Percentiles rank a stretch among this genome's conserved stretches.
phyloP scores from a whole-genome alignment of 2,329 filamentous ascomycete species.

The Aureobasidium sp. region DNA sequence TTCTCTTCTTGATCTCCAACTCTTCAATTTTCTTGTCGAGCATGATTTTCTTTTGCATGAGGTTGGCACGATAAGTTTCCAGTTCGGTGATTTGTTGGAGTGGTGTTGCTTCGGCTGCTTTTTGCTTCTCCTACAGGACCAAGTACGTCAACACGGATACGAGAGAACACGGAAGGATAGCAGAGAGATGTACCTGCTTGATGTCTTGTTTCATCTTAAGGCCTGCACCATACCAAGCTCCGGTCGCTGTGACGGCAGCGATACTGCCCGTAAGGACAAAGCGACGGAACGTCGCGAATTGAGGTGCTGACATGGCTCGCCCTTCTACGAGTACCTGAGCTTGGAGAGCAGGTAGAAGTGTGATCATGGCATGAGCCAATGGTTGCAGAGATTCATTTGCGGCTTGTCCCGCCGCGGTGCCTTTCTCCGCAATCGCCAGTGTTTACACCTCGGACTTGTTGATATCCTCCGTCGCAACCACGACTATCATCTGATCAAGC shows the following conservation, averaged over 20 bases:
- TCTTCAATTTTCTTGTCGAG: conserved; percentile 52
- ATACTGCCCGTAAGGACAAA: conserved; percentile 49
- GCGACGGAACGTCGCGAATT: conserved; percentile 34
- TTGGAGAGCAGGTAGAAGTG: too few species aligned
- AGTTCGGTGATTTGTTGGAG: conserved; percentile 51
- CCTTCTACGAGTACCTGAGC: too few species aligned
- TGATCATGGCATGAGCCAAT: neutral
- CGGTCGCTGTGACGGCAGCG: conserved; percentile 49
- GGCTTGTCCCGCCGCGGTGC: neutral
- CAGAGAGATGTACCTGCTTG: conserved; percentile 38
- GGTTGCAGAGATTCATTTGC: conserved; percentile 4
- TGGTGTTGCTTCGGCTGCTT: conserved; percentile 41
- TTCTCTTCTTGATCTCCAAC: conserved; percentile 34
- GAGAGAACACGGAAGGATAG: too few species aligned
- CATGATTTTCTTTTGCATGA: conserved; percentile 45
- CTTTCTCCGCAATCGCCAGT: neutral
- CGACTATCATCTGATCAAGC: neutral
- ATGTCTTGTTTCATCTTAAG: conserved; percentile 48
- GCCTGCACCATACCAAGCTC: conserved; percentile 53
- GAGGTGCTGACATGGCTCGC: conserved; percentile 19
- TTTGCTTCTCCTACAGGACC: conserved; percentile 30
- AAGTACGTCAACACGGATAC: too few species aligned
- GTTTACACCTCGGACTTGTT: neutral
- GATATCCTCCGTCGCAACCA: neutral
- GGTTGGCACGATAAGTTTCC: conserved; percentile 41